Base-by-base conservation (phyloP, 495 filamentous ascomycete genomes). In the Polyplosphaeria fusca region DNA sequence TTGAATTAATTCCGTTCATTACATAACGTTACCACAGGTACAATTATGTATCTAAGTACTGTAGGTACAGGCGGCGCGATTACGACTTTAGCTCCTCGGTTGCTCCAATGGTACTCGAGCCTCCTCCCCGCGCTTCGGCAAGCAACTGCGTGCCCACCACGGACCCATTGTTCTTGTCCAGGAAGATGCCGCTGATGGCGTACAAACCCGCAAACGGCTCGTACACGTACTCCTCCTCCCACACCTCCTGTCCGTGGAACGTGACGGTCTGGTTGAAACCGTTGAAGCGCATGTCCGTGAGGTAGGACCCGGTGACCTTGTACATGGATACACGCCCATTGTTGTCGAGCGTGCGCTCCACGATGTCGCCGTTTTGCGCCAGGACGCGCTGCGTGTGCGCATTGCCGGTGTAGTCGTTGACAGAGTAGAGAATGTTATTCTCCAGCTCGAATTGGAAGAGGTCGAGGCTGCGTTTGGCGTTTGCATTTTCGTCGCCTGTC, bases 301-400 rank as follows among this genome's bases (percentile, higher is more conserved):
- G 48, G 55, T 79, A 82, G 47, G 57, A 73, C 7, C 79, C 80
- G 1, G 81, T 77, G 2, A 69, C 59, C 20, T 56, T 59, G 45
- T 67, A 58, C 0, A 70, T 67, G 3, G 61, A 60, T 44, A 78
- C 67, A 37, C 72, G 66, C 0, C 79, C 79, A 42, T 78, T 66
- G 51, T 82, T 81, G 60, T 82, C 75, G 1, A 83, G 70, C 24
- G 63, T 74, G 61, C 76, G 67, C 47, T 82, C 79, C 32, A 76
- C 69, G 35, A 82, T 71, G 54, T 67, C 70, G 47, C 79, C 80
- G 62, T 79, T 76, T 70, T 82, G 79, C 30, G 69, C 75, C 43
- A 82, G 66, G 18, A 80, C 62, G 38, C 77, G 76, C 66, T 82
- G 81, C 39, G 77, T 80, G 66, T 81, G 79, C 30, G 73, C 76